A percentile compares a stretch with the other conserved stretches of the same genome.
Conservation (phyloP, 1,284 basidiomycete genomes). For the Cutaneotrichosporon sp. region DNA sequence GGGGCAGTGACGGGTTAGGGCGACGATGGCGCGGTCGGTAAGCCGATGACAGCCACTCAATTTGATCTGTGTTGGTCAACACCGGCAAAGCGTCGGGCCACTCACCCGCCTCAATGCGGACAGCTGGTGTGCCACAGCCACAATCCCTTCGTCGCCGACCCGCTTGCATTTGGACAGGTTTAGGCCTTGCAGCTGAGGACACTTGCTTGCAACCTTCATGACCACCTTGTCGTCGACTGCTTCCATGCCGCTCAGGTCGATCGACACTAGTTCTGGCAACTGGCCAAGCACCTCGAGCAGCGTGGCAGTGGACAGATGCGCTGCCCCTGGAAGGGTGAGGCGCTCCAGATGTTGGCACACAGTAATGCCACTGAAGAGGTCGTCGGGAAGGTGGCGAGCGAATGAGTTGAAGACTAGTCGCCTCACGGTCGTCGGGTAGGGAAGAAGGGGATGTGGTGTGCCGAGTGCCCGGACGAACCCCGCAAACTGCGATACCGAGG, state of each 20-base stretch:
- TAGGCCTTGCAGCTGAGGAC: slow-evolving; percentile 83
- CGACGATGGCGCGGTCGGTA: slow-evolving; percentile 76
- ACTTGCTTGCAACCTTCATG: slow-evolving; percentile 67
- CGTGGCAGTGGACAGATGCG: slow-evolving; percentile 66
- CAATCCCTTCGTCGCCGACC: slow-evolving; percentile 76
- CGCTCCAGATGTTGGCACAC: slow-evolving; percentile 85
- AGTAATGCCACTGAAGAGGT: slow-evolving; percentile 71
- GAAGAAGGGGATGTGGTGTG: slow-evolving; percentile 67
- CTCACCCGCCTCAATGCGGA: slow-evolving; percentile 67
- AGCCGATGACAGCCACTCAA: slow-evolving; percentile 73
- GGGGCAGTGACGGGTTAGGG: slow-evolving; percentile 78
- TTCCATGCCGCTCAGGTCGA: slow-evolving; percentile 79
- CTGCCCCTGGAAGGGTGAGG: slow-evolving; percentile 85
- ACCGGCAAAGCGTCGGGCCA: slow-evolving; percentile 1
- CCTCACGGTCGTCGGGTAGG: slow-evolving; percentile 83
- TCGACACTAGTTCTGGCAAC: slow-evolving; percentile 77
- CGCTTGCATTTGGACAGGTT: slow-evolving; percentile 84
- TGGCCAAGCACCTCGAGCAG: slow-evolving; percentile 68
- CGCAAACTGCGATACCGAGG: slow-evolving; percentile 59
- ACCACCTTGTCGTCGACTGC: slow-evolving; percentile 72
- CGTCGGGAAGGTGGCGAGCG: slow-evolving; percentile 71
- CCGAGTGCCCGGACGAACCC: slow-evolving; percentile 34
- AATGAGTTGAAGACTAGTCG: slow-evolving; percentile 86
- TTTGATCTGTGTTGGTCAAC: slow-evolving; percentile 66
- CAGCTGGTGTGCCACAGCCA: slow-evolving; percentile 73